Percentiles rank a stretch among this genome's conserved stretches.
Conservation (phyloP, 139 green algal species). For the Raphidocelis subcapitata region DNA sequence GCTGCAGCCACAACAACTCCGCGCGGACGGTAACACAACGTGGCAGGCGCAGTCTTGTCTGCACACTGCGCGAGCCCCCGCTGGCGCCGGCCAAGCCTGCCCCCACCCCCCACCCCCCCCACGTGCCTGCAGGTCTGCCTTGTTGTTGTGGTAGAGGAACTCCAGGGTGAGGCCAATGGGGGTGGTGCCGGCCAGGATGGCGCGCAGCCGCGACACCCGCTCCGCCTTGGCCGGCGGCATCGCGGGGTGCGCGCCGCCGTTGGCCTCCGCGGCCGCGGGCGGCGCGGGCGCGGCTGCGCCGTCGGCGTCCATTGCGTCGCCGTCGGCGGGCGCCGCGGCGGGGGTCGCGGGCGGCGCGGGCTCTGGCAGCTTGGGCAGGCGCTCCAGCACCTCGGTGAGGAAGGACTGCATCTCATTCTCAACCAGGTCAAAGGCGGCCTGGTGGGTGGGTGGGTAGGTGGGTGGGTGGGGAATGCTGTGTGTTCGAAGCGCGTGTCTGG, state of each 20-base stretch:
- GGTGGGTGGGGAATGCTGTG: no score
- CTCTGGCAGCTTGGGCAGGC: constrained; percentile 17
- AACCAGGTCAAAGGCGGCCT: constrained; percentile 86
- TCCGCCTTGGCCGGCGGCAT: constrained; percentile 26
- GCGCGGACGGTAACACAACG: no score
- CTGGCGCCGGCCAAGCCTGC: not conserved
- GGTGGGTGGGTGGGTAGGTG: no score
- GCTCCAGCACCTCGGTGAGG: constrained; percentile 51
- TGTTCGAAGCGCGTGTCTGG: no score
- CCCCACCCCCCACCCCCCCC: not conserved
- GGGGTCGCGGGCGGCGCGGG: constrained; percentile 1
- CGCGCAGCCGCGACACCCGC: constrained; percentile 49
- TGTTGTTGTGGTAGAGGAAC: constrained; percentile 84
- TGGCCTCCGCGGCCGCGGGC: constrained; percentile 5
- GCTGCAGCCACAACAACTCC: no score
- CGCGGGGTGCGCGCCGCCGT: constrained; percentile 1
- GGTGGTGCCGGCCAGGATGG: constrained; percentile 82
- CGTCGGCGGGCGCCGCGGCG: constrained; percentile 4
- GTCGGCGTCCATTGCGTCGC: constrained; percentile 38
- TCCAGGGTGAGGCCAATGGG: constrained; percentile 91
- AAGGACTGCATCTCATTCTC: constrained; percentile 96
- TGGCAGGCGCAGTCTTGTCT: no score
- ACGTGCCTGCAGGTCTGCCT: constrained; percentile 54
- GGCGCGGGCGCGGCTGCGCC: constrained; percentile 27
- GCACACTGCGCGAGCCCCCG: no score